Percentiles rank a stretch among this genome's conserved stretches.
These are phyloP conservation scores for Pseudopithomyces chartarum DNA, from an alignment of 2,329 filamentous ascomycete genomes.

Conservation along the genomic window DNA sequence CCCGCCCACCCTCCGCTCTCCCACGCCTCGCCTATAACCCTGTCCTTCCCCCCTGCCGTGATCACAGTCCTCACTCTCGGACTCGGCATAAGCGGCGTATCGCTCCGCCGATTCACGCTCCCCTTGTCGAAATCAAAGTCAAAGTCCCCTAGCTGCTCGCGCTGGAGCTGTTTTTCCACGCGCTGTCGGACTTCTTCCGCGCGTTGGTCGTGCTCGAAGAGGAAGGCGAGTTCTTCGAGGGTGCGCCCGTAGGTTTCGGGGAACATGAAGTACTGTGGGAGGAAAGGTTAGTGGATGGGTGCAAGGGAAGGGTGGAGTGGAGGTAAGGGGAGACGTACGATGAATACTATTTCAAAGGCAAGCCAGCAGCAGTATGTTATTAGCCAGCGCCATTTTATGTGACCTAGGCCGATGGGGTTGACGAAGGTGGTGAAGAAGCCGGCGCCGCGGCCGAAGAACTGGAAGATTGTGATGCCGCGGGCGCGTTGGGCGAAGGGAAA, in stretches of 20 bases:
- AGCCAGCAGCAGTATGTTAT: slow-evolving; percentile 67
- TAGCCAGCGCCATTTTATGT: slow-evolving; percentile 67
- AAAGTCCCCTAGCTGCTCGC: slow-evolving; percentile 21
- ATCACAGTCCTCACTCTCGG: background rate
- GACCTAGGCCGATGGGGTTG: slow-evolving; percentile 66
- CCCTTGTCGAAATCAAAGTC: slow-evolving; percentile 2
- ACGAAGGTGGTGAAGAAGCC: slow-evolving; percentile 65
- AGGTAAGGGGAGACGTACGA: slow-evolving; percentile 36
- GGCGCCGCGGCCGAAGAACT: slow-evolving; percentile 65
- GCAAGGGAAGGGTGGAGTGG: background rate
- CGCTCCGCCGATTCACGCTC: background rate
- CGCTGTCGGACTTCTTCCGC: slow-evolving; percentile 34
- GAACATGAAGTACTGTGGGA: slow-evolving; percentile 64
- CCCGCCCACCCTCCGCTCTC: background rate
- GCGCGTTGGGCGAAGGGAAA: slow-evolving; percentile 55
- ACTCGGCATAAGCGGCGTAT: background rate
- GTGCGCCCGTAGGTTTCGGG: slow-evolving; percentile 73
- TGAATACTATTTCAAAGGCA: slow-evolving; percentile 62
- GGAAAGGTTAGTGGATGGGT: background rate
- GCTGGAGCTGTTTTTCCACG: slow-evolving; percentile 38
- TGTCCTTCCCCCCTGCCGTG: background rate
- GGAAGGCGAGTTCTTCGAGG: slow-evolving; percentile 66
- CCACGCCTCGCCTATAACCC: slow-evolving; percentile 1
- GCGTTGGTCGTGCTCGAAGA: slow-evolving; percentile 36
- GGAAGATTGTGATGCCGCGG: slow-evolving; percentile 60